Evolutionary conservation across 2,329 filamentous ascomycete species (phyloP), one percentile per base, ranked within the genome.

Genomic region (Nakataea oryzae): DNA sequence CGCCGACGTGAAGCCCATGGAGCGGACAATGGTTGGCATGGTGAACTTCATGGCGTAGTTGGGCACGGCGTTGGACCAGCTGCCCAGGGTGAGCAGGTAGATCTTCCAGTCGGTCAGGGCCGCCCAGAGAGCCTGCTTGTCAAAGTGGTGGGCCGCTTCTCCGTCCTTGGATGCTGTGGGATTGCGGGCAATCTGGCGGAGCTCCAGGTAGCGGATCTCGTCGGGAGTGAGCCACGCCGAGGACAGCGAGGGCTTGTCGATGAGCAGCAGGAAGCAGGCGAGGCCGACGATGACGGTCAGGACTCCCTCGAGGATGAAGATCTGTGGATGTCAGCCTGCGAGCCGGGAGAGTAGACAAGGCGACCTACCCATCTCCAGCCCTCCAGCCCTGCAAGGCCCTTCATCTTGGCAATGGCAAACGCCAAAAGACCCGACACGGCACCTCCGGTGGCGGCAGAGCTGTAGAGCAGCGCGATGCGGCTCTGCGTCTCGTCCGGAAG

Each of bases 251-350:
- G 77, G 76, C 1, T 71, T 74, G 67, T 79, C 76, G 26, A 74
- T 78, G 26, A 79, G 75, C 3, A 84, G 72, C 66, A 81, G 75
- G 68, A 77, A 76, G 69, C 76, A 79, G 41, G 68, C 63, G 60
- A 73, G 57, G 2, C 71, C 73, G 11, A 78, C 66, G n/a, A 68
- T 32, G 0, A 79, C 71, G 5, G 78, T 78, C 1, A 73, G 63
- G 1, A 79, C 64, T 1, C 81, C 81, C 66, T 84, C 81, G 3
- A 83, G 70, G 57, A 84, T 79, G 63, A 84, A 84, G 30, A 81
- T 81, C 80, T 81, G 84, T 58, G 84, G 1, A 47, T 3, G 21
- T 47, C 21, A 47, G 14, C n/a, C 2, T 14, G 24, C 12, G 54
- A 1, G 2, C 14, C 54, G 7, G 78, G 77, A 1, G 69, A 68